phyloP scores from a whole-genome alignment of 345 rosid genomes.

The Citrus unshiu region DNA sequence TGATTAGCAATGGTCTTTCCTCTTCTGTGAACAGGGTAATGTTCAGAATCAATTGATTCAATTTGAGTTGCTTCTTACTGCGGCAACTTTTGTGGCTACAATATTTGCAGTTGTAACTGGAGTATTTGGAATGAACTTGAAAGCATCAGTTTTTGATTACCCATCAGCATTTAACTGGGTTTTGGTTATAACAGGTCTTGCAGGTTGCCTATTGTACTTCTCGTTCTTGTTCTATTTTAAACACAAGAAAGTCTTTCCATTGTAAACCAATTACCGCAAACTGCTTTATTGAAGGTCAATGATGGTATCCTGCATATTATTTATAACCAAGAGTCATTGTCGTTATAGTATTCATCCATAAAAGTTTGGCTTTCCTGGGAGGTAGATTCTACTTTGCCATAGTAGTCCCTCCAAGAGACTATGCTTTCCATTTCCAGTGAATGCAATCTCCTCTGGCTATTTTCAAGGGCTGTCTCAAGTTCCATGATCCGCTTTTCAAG shows the following conservation, averaged over 20 bases:
- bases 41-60: constrained; percentile 93
- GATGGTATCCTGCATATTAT: not conserved
- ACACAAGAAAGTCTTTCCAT: constrained; percentile 80
- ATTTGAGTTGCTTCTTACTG: constrained; percentile 89
- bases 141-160: constrained; percentile 59
- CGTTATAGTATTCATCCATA: not conserved
- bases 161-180: constrained; percentile 72
- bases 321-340: not conserved
- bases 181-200: constrained; percentile 56
- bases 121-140: constrained; percentile 86
- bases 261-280: constrained; percentile 24
- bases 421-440: constrained; percentile 2
- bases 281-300: constrained; percentile 2
- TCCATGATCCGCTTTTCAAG: constrained; percentile 25
- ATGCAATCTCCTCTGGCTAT: constrained; percentile 23
- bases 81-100: constrained; percentile 87
- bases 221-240: constrained; percentile 70
- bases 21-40: constrained; percentile 57
- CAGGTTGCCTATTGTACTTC: constrained; percentile 49
- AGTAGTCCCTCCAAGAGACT: not conserved
- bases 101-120: constrained; percentile 81
- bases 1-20: not conserved
- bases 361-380: not conserved
- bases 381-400: constrained; percentile 1
- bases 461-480: constrained; percentile 30